Base-by-base conservation (phyloP, 2,329 filamentous ascomycete species). In the Colletotrichum lini region DNA sequence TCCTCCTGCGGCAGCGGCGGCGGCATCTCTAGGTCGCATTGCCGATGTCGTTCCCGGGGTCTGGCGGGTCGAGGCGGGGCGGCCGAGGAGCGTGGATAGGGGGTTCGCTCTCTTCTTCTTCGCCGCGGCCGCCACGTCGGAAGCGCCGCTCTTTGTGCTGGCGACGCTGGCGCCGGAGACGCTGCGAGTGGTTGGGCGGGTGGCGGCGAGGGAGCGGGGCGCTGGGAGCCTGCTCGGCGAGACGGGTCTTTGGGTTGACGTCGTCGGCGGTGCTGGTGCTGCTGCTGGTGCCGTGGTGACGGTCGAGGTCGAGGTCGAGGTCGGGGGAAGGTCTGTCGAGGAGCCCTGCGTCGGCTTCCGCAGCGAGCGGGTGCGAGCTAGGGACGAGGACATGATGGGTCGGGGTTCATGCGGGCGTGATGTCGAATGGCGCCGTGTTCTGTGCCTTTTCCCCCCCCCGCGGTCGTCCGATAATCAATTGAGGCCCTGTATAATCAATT, bases 321-420 rank as follows among this genome's bases (percentile, higher is more conserved):
- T 21, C n/a, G 64, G 56, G 30, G 66, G 57, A 54, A 73, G 71
- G 40, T 70, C 72, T 44, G 72, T 70, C 6, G 76, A 71, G 18
- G 75, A 70, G 21, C 78, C 50, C 12, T 80, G 65, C 2, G 78
- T 75, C 21, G 82, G 85, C 70, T 85, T 85, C 45, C 86, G 86
- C 67, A 89, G 74, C 3, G 87, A 88, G 21, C 85, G 83, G 40
- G 85, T 81, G 63, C 87, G 84, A 64, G 82, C 79, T 72, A 86
- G 75, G 30, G 78, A 77, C 9, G 84, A 84, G 57, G 84, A 83
- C 84, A 85, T 86, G 67, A 54, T 75, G 52, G 30, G 12, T 30
- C 16, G 50, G 44, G 35, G 35, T 7, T 42, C 60, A 57, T 54
- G 44, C 50, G 2, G 23, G 16, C 13, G 63, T 18, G 35, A 18